These are phyloP conservation scores for Marchantia polymorpha DNA, from an alignment of 225 moss, liverwort and hornwort genomes.

Conservation along the genomic window DNA sequence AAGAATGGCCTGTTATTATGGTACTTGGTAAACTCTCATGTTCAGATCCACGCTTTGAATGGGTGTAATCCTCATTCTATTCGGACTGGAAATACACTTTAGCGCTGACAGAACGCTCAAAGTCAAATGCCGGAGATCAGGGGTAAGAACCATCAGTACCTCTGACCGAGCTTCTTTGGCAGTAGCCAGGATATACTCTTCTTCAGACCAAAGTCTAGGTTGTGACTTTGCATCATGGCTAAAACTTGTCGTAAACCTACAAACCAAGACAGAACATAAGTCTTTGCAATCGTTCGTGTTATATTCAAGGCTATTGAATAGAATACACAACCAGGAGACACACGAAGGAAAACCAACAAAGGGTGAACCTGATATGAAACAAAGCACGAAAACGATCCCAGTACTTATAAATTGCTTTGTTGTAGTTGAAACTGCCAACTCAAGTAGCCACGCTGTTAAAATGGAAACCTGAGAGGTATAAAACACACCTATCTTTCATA, in stretches of 20 bases:
- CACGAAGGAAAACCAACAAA: background rate
- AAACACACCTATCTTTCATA: constrained; percentile 70
- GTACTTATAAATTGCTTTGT: background rate
- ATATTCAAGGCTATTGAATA: background rate
- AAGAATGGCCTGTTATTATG: background rate
- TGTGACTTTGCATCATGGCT: constrained; percentile 82
- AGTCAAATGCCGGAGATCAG: too few relatives aligned
- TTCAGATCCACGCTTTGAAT: background rate
- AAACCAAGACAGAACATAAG: background rate
- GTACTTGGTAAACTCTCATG: background rate
- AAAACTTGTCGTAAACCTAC: constrained; percentile 68
- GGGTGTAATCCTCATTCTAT: too few relatives aligned
- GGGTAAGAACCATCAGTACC: constrained; percentile 4
- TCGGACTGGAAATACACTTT: too few relatives aligned
- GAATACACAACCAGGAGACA: background rate
- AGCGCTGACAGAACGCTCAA: too few relatives aligned
- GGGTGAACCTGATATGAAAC: too few relatives aligned
- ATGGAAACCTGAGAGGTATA: background rate
- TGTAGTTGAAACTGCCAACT: background rate
- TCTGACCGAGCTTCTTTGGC: constrained; percentile 70
- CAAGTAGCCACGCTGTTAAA: background rate
- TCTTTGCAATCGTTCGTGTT: background rate
- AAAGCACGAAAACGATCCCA: too few relatives aligned
- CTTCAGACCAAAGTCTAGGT: constrained; percentile 89
- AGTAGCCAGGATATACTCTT: constrained; percentile 79